A percentile compares a stretch with the other conserved stretches of the same genome.
Evolutionary conservation across 78 protist genomes (phyloP).

Genomic region (Trichosphaerium sp.): DNA sequence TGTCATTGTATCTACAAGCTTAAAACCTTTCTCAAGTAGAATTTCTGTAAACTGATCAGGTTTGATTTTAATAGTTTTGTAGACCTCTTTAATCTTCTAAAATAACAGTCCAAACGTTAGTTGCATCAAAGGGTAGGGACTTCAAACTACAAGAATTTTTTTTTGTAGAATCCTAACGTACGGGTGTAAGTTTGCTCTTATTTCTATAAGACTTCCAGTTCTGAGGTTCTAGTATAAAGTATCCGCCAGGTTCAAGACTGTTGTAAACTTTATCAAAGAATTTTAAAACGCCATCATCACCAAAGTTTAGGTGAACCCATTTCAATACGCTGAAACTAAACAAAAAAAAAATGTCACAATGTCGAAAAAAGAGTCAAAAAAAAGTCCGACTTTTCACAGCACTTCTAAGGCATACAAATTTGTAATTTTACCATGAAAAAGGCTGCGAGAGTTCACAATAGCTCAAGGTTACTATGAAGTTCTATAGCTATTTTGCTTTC

Average conservation of each 20-base stretch:
- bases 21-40: conserved; percentile 4
- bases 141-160: conserved; percentile 1
- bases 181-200: conserved; percentile 11
- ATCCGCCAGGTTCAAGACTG: conserved; percentile 47
- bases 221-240: conserved; percentile 69
- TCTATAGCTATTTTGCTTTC: too few species aligned
- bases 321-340: conserved; percentile 48
- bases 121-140: too few species aligned
- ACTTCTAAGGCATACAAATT: too few species aligned
- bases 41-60: conserved; percentile 13
- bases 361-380: background rate
- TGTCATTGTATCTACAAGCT: background rate
- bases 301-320: conserved; percentile 71
- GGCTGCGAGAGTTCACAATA: too few species aligned
- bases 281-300: conserved; percentile 51
- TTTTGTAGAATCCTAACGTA: conserved; percentile 4
- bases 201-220: too few species aligned
- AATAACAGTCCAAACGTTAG: too few species aligned
- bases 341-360: background rate
- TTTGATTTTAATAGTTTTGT: conserved; percentile 6
- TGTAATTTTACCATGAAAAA: too few species aligned
- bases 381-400: background rate
- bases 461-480: too few species aligned
- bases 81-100: background rate
- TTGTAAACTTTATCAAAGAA: conserved; percentile 41